phyloP scores from a whole-genome alignment of 257 asterid species.

The Datura wrightii region DNA sequence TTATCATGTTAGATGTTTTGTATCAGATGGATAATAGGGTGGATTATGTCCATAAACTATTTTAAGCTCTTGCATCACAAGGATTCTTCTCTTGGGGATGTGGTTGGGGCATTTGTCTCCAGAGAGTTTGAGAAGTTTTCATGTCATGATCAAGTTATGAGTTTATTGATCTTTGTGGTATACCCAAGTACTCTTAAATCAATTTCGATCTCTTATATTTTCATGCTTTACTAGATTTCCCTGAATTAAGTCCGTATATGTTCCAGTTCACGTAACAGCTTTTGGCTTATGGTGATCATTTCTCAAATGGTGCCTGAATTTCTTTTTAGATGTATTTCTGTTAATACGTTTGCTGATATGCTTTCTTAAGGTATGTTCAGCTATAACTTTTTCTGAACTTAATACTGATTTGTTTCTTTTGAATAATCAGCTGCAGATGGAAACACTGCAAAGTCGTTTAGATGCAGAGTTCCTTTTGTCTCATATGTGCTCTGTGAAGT shows the following conservation, averaged over 20 bases:
- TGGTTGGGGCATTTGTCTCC: conserved; percentile 24
- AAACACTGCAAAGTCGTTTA: conserved; percentile 85
- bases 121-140: not conserved
- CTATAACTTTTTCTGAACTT: not conserved
- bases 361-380: conserved; percentile 4
- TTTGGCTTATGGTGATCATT: not conserved
- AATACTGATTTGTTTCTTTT: conserved; percentile 32
- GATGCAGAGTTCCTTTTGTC: conserved; percentile 97
- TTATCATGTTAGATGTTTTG: not conserved
- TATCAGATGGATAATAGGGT: not conserved
- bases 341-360: not conserved
- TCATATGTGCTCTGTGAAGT: conserved; percentile 98
- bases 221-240: not conserved
- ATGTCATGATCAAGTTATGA: conserved; percentile 13
- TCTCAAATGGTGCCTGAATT: not conserved
- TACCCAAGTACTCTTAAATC: not conserved
- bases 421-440: conserved; percentile 85
- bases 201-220: not conserved
- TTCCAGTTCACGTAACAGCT: not conserved
- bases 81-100: conserved; percentile 7
- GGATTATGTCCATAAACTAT: conserved; percentile 5
- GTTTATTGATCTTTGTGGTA: not conserved
- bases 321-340: not conserved
- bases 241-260: not conserved
- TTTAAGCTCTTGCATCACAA: not conserved